These are phyloP conservation scores for Phalaenopsis aphrodite DNA, from an alignment of 106 monocot genomes.

Conservation along the genomic window DNA sequence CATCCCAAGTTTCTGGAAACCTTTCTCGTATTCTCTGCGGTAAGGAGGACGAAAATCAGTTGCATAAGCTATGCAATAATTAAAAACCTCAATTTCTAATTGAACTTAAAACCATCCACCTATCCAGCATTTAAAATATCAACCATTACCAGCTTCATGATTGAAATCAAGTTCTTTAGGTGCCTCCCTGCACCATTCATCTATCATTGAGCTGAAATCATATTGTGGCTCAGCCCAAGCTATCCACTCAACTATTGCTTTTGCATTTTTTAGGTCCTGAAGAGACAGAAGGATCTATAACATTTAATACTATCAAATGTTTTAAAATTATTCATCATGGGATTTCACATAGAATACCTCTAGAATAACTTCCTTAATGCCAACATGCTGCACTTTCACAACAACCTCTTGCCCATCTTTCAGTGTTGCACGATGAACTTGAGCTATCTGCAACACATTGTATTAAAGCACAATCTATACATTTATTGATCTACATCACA, in stretches of 20 bases:
- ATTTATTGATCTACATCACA: neutral
- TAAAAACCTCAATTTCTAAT: slow-evolving; percentile 2
- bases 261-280: slow-evolving; percentile 97
- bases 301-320: slow-evolving; percentile 6
- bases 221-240: slow-evolving; percentile 99
- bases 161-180: slow-evolving; percentile 99
- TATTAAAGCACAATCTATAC: slow-evolving; percentile 4
- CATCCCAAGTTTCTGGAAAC: slow-evolving; percentile 68
- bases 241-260: slow-evolving; percentile 93
- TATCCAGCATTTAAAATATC: neutral
- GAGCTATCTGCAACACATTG: slow-evolving; percentile 64
- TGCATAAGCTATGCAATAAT: neutral
- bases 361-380: slow-evolving; percentile 85
- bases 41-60: slow-evolving; percentile 6
- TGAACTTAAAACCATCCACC: neutral
- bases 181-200: slow-evolving; percentile 99
- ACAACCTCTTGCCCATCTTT: slow-evolving; percentile 77
- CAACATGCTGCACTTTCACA: slow-evolving; percentile 95
- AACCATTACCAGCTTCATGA: slow-evolving; percentile 71
- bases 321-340: slow-evolving; percentile 3
- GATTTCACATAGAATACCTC: slow-evolving; percentile 41
- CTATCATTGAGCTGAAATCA: slow-evolving; percentile 86
- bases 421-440: slow-evolving; percentile 90
- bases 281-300: slow-evolving; percentile 12
- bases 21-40: slow-evolving; percentile 79